Percentiles rank a stretch among this genome's conserved stretches.
These are phyloP conservation scores for Petunia hybrid DNA, from an alignment of 305 asterid species.

Conservation along the genomic window DNA sequence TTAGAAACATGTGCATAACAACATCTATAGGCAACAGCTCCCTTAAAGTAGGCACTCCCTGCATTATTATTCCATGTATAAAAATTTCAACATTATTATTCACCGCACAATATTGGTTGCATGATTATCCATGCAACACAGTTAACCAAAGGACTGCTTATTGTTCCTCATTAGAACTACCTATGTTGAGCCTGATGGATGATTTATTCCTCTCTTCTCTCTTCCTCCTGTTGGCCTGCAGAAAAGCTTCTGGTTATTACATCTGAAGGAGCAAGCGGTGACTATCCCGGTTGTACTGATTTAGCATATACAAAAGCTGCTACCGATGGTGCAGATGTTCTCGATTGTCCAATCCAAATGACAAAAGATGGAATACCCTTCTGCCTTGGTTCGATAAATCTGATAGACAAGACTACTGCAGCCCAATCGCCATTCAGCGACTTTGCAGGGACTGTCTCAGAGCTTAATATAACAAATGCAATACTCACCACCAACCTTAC, in stretches of 20 bases:
- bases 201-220: not conserved
- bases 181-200: not conserved
- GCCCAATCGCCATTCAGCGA: constrained; percentile 52
- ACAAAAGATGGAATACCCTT: constrained; percentile 72
- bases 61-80: not conserved
- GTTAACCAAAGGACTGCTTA: not conserved
- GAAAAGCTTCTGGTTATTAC: constrained; percentile 61
- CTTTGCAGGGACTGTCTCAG: constrained; percentile 50
- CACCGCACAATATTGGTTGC: not conserved
- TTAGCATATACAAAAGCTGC: constrained; percentile 73
- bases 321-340: constrained; percentile 76
- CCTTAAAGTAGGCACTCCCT: not conserved
- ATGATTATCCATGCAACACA: constrained; percentile 24
- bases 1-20: not conserved
- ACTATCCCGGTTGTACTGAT: constrained; percentile 86
- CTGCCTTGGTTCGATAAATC: constrained; percentile 88
- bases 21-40: not conserved
- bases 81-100: not conserved
- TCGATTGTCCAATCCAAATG: constrained; percentile 91
- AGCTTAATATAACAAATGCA: constrained; percentile 55
- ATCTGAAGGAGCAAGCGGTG: constrained; percentile 88
- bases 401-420: constrained; percentile 63
- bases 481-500: constrained; percentile 68
- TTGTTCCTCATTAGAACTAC: not conserved
- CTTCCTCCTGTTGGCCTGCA: constrained; percentile 26